Evolutionary conservation across 2,329 filamentous ascomycete species (phyloP), one percentile per base, ranked within the genome.

Genomic region (Colletotrichum sidae): DNA sequence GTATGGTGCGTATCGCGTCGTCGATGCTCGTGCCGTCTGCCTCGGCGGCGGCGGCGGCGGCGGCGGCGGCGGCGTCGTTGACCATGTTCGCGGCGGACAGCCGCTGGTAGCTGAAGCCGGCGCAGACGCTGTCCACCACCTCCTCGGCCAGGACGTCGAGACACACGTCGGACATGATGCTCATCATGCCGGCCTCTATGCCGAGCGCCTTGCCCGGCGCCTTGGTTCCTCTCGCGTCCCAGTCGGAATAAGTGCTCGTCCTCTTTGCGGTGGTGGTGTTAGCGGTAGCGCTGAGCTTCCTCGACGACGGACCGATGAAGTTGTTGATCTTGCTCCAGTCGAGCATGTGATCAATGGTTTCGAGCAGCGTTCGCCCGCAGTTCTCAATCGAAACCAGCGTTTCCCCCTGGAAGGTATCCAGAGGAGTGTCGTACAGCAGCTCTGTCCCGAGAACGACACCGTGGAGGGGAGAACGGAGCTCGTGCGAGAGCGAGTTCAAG

Each of bases 401-500:
- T 17, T 79, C 77, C 9, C 75, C 72, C 66, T 84, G 82, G 8
- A 78, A 75, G 3, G 76, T 74, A 47, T 77, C 77, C 33, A 87
- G 75, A 0, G 75, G 65, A 0, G 84, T 86, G n/a, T 87, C 84
- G 4, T 81, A 79, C 0, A 89, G 70, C 4, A 88, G 73, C 67
- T 88, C 85, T 1, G 81, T 78, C 55, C 78, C 86, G 0, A 85
- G 82, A 0, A 90, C 74, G 37, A 90, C 83, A 2, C 87, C 88
- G 60, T 90, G 87, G 1, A 90, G 76, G 0, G 88, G 88, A 2
- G 84, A 87, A 6, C 88, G 80, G 12, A 90, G 74, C 70, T 90
- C 88, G 69, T 90, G 88, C 3, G 84, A 87, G 6, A 90, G 82
- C 1, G 84, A 88, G 0, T 85, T 84, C 8, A 90, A 80, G 41